phyloP scores from a whole-genome alignment of 352 stramenopile genomes.

The Globisporangium alternatum region DNA sequence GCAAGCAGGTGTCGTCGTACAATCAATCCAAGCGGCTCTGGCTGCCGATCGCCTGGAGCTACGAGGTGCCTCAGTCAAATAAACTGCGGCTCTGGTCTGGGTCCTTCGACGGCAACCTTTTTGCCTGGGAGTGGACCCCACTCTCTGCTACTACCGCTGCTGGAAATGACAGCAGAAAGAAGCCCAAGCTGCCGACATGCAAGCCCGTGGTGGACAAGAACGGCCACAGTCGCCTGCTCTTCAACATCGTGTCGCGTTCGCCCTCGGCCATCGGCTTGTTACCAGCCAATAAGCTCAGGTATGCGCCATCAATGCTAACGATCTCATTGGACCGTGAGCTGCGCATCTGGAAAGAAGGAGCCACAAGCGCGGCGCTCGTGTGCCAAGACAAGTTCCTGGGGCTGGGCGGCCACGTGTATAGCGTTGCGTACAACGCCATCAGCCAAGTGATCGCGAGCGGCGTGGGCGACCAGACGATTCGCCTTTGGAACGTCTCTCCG shows the following conservation, averaged over 20 bases:
- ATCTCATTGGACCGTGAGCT: slow-evolving; percentile 70
- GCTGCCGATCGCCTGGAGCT: slow-evolving; percentile 66
- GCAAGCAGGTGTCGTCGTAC: slow-evolving; percentile 57
- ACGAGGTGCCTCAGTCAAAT: background rate
- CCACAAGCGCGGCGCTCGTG: slow-evolving; percentile 18
- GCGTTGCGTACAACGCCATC: slow-evolving; percentile 33
- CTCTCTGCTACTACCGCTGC: slow-evolving; percentile 1
- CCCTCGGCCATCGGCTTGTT: background rate
- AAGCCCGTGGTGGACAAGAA: slow-evolving; percentile 58
- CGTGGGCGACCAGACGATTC: slow-evolving; percentile 75
- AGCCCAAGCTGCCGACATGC: slow-evolving; percentile 14
- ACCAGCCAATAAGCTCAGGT: background rate
- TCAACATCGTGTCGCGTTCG: slow-evolving; percentile 47
- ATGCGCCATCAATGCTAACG: slow-evolving; percentile 35
- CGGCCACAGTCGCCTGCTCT: slow-evolving; percentile 60
- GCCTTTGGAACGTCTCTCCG: slow-evolving; percentile 43
- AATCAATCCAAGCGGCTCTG: slow-evolving; percentile 71
- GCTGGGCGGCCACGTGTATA: slow-evolving; percentile 65
- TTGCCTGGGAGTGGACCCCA: slow-evolving; percentile 53
- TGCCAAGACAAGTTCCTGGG: slow-evolving; percentile 44
- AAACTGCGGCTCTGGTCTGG: slow-evolving; percentile 59
- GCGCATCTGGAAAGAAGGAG: slow-evolving; percentile 48
- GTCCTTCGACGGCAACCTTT: slow-evolving; percentile 64
- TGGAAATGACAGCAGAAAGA: slow-evolving; percentile 3
- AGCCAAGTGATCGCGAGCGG: slow-evolving; percentile 38